Percentiles rank a stretch among this genome's conserved stretches.
Evolutionary conservation across 768 basidiomycete genomes (phyloP).

Genomic region (Exsudoporus frostii): DNA sequence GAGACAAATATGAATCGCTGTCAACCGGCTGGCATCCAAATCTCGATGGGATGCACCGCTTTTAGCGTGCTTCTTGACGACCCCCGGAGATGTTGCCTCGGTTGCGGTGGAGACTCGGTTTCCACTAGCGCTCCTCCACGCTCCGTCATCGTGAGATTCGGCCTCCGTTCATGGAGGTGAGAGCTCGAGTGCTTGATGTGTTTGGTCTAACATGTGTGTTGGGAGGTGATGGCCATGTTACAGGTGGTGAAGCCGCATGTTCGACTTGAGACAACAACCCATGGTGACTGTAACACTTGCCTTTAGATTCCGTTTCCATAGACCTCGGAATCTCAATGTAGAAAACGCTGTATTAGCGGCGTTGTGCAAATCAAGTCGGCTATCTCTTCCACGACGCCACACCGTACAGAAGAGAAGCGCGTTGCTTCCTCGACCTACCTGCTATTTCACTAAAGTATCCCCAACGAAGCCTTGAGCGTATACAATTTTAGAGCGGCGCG

Average conservation of each 20-base stretch:
- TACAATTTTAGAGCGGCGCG: slow-evolving; percentile 64
- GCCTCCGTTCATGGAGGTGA: slow-evolving; percentile 59
- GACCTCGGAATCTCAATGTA: slow-evolving; percentile 33
- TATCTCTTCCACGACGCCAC: slow-evolving; percentile 63
- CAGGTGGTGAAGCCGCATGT: slow-evolving; percentile 42
- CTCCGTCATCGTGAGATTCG: slow-evolving; percentile 73
- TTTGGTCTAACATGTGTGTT: slow-evolving; percentile 5
- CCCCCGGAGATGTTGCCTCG: slow-evolving; percentile 51
- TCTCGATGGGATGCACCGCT: neutral
- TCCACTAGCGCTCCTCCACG: slow-evolving; percentile 59
- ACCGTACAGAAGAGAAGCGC: slow-evolving; percentile 30
- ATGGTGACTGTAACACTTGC: neutral
- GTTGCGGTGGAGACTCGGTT: slow-evolving; percentile 74
- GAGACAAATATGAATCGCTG: neutral
- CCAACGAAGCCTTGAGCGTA: slow-evolving; percentile 58
- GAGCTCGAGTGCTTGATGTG: neutral
- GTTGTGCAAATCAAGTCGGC: slow-evolving; percentile 65
- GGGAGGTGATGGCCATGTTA: slow-evolving; percentile 70
- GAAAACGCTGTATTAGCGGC: neutral
- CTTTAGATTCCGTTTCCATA: slow-evolving; percentile 66
- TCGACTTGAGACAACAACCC: too few species aligned
- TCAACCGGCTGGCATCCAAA: too few species aligned
- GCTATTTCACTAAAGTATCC: slow-evolving; percentile 17
- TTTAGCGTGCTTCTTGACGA: neutral
- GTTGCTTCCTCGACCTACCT: neutral